These are phyloP conservation scores for Dendrobium chrysotoxum DNA, from an alignment of 106 monocot species.

Conservation along the genomic window DNA sequence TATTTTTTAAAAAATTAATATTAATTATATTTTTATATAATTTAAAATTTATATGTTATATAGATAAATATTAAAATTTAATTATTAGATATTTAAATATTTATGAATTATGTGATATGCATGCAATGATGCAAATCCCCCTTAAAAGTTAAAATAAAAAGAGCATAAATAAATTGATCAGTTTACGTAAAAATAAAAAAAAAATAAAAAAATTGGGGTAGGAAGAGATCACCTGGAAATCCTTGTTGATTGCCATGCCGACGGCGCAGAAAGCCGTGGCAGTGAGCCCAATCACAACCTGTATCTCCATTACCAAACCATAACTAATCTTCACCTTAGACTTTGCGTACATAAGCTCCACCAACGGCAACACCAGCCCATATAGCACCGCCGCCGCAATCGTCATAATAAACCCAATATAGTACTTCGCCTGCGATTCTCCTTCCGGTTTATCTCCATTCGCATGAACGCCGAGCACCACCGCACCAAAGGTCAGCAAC, in stretches of 20 bases:
- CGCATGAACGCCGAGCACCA: conserved; percentile 6
- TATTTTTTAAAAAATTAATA: too few species aligned
- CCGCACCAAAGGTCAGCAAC: neutral
- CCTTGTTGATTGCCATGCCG: conserved; percentile 21
- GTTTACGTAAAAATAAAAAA: too few species aligned
- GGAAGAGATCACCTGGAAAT: conserved; percentile 23
- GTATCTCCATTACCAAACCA: conserved; percentile 9
- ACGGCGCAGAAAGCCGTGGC: conserved; percentile 25
- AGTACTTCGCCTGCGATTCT: conserved; percentile 6
- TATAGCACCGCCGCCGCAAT: conserved; percentile 13
- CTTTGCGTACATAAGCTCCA: conserved; percentile 24
- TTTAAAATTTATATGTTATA: too few species aligned
- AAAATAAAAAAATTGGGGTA: too few species aligned
- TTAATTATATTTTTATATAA: too few species aligned
- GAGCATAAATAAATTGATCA: too few species aligned
- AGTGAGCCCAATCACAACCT: conserved; percentile 15
- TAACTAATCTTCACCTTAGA: neutral
- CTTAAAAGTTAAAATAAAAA: too few species aligned
- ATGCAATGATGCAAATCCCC: too few species aligned
- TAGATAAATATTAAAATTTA: too few species aligned
- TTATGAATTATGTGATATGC: too few species aligned
- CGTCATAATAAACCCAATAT: conserved; percentile 14
- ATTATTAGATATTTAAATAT: too few species aligned
- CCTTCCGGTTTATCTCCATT: neutral
- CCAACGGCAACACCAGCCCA: conserved; percentile 20